Conservation (phyloP, 148 eudicot genomes). For the Oxyria digyna region DNA sequence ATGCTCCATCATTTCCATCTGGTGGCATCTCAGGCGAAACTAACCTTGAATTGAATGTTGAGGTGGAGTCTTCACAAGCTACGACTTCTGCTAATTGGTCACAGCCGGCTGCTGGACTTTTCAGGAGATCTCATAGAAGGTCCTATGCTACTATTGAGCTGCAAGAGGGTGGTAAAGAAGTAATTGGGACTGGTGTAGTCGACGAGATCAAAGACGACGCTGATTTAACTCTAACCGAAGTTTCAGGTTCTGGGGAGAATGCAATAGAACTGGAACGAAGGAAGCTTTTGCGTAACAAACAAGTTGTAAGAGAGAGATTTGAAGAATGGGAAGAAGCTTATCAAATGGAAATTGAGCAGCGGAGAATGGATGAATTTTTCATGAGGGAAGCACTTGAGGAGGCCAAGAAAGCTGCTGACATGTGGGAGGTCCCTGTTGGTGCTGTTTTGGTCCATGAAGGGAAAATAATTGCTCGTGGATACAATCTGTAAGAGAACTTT, state of each 20-base stretch:
- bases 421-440: slow-evolving; percentile 98
- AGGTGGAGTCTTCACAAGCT: slow-evolving; percentile 14
- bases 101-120: not conserved
- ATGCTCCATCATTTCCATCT: not conserved
- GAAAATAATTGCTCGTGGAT: slow-evolving; percentile 84
- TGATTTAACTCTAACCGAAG: slow-evolving; percentile 18
- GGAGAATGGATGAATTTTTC: slow-evolving; percentile 65
- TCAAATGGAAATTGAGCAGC: slow-evolving; percentile 55
- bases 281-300: slow-evolving; percentile 50
- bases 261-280: slow-evolving; percentile 30
- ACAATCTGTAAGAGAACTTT: slow-evolving; percentile 65
- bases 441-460: slow-evolving; percentile 84
- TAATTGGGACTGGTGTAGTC: slow-evolving; percentile 24
- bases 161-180: slow-evolving; percentile 24
- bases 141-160: slow-evolving; percentile 13
- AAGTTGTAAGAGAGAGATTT: slow-evolving; percentile 46
- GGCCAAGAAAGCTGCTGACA: slow-evolving; percentile 83
- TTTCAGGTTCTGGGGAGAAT: slow-evolving; percentile 18
- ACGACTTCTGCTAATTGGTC: slow-evolving; percentile 8
- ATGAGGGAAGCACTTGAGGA: slow-evolving; percentile 90
- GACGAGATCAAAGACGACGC: slow-evolving; percentile 16
- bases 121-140: slow-evolving; percentile 11
- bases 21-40: slow-evolving; percentile 19
- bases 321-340: slow-evolving; percentile 85
- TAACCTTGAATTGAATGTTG: slow-evolving; percentile 10